Base-by-base conservation (phyloP, 1,284 basidiomycete genomes). In the Phellinidium pouzarii region DNA sequence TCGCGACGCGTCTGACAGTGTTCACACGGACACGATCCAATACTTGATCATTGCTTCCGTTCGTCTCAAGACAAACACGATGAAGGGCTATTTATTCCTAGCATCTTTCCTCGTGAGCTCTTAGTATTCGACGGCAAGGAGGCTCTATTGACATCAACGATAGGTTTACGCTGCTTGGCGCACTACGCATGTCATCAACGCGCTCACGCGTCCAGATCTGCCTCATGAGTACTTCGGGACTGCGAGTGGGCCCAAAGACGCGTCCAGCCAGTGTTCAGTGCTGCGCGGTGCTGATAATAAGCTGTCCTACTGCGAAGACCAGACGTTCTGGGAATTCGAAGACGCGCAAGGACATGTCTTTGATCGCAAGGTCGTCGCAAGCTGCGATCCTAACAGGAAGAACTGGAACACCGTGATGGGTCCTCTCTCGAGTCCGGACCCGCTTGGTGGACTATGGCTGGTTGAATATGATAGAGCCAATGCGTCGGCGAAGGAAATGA, bases 341-440 rank as follows among this genome's bases (percentile, higher is more conserved):
- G 69, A 71, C 53, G 55, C 37, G 5, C 34, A 61, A 1, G 72
- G 68, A 7, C 60, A 60, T 2, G 59, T 71, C 31, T 54, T 63
- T 17, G 62, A 74, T 50, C 73, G 77, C 38, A 66, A 69, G 38
- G 61, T 82, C 9, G 62, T 82, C 19, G 57, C 77, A 38, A 75
- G 72, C 52, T 84, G 80, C 52, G 80, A 84, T 59, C 69, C 74
- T 1, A 71, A 71, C 44, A 68, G 80, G 0, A 69, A 69, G 48
- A 64, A 69, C 42, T 84, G 82, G 81, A 84, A 84, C 61, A 82
- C 80, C 7, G 79, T 84, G 52, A 80, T 83, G 77, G 81, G 81
- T 0, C 81, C 82, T 4, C 60, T 84, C 53, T 61, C 59, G 3
- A 65, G 80, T 56, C 78, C 80, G 3, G 60, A 64, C 19, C 76